A percentile compares a stretch with the other conserved stretches of the same genome.
Conservation (phyloP, 2,329 filamentous ascomycete species). For the Sporothrix globosa region DNA sequence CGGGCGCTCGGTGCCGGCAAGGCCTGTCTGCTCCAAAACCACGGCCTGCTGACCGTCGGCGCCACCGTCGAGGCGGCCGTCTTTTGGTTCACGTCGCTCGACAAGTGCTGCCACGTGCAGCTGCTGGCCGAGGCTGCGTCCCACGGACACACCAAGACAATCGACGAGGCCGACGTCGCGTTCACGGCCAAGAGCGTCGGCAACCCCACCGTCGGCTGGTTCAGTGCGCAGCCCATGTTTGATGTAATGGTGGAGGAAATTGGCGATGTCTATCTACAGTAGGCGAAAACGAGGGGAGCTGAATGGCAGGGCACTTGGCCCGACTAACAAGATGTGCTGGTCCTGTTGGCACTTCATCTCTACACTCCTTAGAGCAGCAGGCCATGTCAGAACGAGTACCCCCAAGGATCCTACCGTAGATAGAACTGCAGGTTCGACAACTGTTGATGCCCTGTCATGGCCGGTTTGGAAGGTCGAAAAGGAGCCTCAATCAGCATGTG, state of each 20-base stretch:
- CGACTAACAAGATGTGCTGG: too few relatives aligned
- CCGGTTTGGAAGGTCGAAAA: too few relatives aligned
- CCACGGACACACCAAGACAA: conserved; percentile 63
- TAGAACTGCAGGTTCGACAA: too few relatives aligned
- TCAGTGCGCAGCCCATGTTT: conserved; percentile 71
- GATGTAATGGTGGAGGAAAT: conserved; percentile 52
- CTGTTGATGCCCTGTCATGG: too few relatives aligned
- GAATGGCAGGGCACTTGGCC: not conserved
- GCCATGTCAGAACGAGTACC: too few relatives aligned
- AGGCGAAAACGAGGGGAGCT: not conserved
- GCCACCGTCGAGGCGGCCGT: conserved; percentile 64
- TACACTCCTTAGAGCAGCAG: too few relatives aligned
- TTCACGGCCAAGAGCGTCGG: conserved; percentile 71
- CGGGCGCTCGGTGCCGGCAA: conserved; percentile 54
- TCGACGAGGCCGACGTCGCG: conserved; percentile 67
- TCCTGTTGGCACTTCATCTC: too few relatives aligned
- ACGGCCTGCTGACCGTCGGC: conserved; percentile 63
- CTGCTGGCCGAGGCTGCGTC: conserved; percentile 59
- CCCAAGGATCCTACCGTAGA: too few relatives aligned
- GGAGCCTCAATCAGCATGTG: too few relatives aligned
- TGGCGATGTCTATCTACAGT: conserved; percentile 23
- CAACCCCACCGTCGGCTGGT: conserved; percentile 65
- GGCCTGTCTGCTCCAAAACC: conserved; percentile 61
- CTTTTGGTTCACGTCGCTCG: conserved; percentile 62
- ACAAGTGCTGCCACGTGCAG: conserved; percentile 62